Conservation (phyloP, 352 stramenopile genomes). For the Pythium oligandrum region DNA sequence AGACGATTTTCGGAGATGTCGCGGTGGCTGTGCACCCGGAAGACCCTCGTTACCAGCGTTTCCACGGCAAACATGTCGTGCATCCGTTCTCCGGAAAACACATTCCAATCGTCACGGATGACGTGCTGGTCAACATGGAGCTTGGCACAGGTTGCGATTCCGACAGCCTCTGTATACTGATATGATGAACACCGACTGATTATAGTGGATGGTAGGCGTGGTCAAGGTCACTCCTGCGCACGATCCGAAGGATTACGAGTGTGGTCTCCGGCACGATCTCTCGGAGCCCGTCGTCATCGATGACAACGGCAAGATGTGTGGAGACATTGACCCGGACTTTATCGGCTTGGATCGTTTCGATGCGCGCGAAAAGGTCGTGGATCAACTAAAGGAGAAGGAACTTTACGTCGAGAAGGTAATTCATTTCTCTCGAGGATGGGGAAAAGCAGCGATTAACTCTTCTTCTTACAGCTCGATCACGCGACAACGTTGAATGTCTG, state of each 20-base stretch:
- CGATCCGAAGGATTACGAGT: conserved; percentile 99
- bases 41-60: conserved; percentile 91
- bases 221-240: conserved; percentile 98
- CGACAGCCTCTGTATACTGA: too few relatives aligned
- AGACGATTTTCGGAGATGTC: conserved; percentile 99
- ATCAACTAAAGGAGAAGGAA: conserved; percentile 83
- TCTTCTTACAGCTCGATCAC: conserved; percentile 50
- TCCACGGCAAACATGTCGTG: conserved; percentile 94
- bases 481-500: conserved; percentile 91
- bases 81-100: conserved; percentile 90
- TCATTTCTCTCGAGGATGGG: conserved; percentile 23
- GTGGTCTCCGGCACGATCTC: conserved; percentile 94
- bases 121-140: conserved; percentile 97
- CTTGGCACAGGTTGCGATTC: conserved; percentile 91
- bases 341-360: conserved; percentile 95
- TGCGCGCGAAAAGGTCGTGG: conserved; percentile 87
- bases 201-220: conserved; percentile 31
- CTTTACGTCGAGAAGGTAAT: conserved; percentile 94
- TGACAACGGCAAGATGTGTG: conserved; percentile 61
- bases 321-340: conserved; percentile 78
- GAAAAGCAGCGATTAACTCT: conserved; percentile 24
- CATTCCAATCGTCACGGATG: conserved; percentile 96
- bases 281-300: conserved; percentile 69
- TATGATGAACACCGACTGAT: too few relatives aligned
- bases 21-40: conserved; percentile 97